Evolutionary conservation across 768 basidiomycete species (phyloP).

Genomic region (Piloderma croceum): DNA sequence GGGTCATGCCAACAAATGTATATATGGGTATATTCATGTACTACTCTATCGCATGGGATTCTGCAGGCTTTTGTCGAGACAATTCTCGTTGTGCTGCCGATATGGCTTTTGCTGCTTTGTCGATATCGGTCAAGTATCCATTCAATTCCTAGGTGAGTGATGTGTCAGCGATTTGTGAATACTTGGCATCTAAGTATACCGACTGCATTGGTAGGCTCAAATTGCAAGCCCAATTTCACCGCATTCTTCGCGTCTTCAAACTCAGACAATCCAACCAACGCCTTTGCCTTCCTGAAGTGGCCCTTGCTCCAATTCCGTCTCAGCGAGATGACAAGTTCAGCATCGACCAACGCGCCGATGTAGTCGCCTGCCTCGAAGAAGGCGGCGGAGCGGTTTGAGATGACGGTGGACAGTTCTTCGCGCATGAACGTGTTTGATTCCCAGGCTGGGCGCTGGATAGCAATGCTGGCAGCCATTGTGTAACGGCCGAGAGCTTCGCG

Average conservation of each 20-base stretch:
- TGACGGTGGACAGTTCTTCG: conserved; percentile 84
- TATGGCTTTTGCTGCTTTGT: conserved; percentile 20
- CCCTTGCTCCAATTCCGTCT: conserved; percentile 92
- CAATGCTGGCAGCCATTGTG: conserved; percentile 69
- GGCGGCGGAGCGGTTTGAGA: conserved; percentile 91
- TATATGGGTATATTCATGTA: too few relatives aligned
- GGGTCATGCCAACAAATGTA: too few relatives aligned
- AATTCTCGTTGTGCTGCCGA: too few relatives aligned
- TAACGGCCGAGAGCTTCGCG: conserved; percentile 73
- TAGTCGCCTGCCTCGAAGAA: conserved; percentile 72
- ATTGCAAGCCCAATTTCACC: conserved; percentile 76
- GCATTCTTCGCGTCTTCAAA: conserved; percentile 78
- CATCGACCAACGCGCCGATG: conserved; percentile 77
- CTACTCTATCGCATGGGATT: too few relatives aligned
- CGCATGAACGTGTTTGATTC: conserved; percentile 76
- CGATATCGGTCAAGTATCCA: conserved; percentile 30
- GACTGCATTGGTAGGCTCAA: conserved; percentile 57
- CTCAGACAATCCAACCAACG: conserved; percentile 66
- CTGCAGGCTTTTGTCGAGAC: too few relatives aligned
- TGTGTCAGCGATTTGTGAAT: not conserved
- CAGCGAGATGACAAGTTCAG: conserved; percentile 81
- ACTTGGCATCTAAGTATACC: not conserved
- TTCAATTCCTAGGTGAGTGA: conserved; percentile 11
- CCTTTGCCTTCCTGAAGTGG: conserved; percentile 90
- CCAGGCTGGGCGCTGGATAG: conserved; percentile 82